Evolutionary conservation across 2,329 filamentous ascomycete genomes (phyloP), one percentile per base, ranked within the genome.

Genomic region (Talaromyces marneffei): DNA sequence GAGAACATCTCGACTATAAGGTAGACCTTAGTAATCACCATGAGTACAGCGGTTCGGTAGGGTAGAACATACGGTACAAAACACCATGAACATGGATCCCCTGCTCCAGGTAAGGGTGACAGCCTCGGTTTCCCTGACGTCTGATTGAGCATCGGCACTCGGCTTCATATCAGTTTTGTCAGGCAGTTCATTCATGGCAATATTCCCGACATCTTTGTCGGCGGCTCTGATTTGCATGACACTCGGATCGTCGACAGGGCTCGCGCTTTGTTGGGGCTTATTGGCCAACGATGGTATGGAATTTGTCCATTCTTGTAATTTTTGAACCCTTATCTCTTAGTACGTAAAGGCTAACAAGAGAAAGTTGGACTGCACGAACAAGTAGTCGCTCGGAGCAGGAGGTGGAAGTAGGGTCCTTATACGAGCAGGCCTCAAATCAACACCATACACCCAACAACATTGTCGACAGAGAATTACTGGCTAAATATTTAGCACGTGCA

Each of bases 1-100:
- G 67, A 87, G 83, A 46, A 88, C 79, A 57, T 77, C 78, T 1
- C 87, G 69, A 27, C 78, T 79, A 67, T 84, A 87, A 23, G 74
- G 73, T 7, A 87, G 74, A 3, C 82, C n/a, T n/a, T n/a, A n/a
- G n/a, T n/a, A n/a, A n/a, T n/a, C n/a, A n/a, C n/a, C n/a, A n/a
- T n/a, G n/a, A n/a, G n/a, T n/a, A n/a, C n/a, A n/a, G n/a, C n/a
- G n/a, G n/a, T n/a, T n/a, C n/a, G n/a, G n/a, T n/a, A n/a, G n/a
- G n/a, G n/a, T n/a, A n/a, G n/a, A n/a, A 40, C 40, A 18, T 48
- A 68, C 78, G 68, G 87, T 81, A 73, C 79, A 83, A n/a, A 8
- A 83, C 31, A 12, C 69, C 76, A 65, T 61, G 29, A 73, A 69
- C 12, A 80, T 66, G 16, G 72, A 71, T 59, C 64, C 67, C 62